Percentiles rank a stretch among this genome's conserved stretches.
These are phyloP conservation scores for Carex scoparia DNA, from an alignment of 176 grass and related monocot genomes.

Conservation along the genomic window DNA sequence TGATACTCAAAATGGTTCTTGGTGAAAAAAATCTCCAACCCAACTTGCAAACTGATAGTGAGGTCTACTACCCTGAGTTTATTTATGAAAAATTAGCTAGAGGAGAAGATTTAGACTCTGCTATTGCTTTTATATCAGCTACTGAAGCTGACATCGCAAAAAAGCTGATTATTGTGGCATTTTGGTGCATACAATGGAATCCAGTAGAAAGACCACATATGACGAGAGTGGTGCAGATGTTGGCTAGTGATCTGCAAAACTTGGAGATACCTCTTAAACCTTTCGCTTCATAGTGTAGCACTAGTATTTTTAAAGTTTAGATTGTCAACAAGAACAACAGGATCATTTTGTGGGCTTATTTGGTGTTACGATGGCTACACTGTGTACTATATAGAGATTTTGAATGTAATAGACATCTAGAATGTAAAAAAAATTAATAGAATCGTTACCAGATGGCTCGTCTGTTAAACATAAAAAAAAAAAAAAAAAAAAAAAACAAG, in stretches of 20 bases:
- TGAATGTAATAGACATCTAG: no score
- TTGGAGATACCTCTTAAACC: constrained; percentile 30
- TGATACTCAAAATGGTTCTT: constrained; percentile 47
- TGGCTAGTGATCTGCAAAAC: background rate
- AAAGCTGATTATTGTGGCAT: constrained; percentile 33
- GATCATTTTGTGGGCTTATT: background rate
- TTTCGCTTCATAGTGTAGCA: constrained; percentile 20
- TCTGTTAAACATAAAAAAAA: no score
- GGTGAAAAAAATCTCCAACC: constrained; percentile 23
- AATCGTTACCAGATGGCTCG: no score
- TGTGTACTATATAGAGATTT: no score
- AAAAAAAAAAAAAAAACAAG: background rate
- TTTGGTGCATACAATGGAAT: constrained; percentile 45
- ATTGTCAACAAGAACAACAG: background rate
- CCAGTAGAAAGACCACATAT: constrained; percentile 16
- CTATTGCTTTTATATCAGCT: background rate
- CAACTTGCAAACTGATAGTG: background rate
- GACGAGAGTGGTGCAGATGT: constrained; percentile 39
- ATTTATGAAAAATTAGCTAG: constrained; percentile 25
- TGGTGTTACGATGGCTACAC: no score
- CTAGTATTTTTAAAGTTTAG: background rate
- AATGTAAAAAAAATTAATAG: no score
- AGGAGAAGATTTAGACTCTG: background rate
- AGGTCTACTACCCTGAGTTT: constrained; percentile 29
- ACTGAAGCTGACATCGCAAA: constrained; percentile 21